Evolutionary conservation across 2,329 filamentous ascomycete genomes (phyloP), one percentile per base, ranked within the genome.

Genomic region (Cladosporium sp.): DNA sequence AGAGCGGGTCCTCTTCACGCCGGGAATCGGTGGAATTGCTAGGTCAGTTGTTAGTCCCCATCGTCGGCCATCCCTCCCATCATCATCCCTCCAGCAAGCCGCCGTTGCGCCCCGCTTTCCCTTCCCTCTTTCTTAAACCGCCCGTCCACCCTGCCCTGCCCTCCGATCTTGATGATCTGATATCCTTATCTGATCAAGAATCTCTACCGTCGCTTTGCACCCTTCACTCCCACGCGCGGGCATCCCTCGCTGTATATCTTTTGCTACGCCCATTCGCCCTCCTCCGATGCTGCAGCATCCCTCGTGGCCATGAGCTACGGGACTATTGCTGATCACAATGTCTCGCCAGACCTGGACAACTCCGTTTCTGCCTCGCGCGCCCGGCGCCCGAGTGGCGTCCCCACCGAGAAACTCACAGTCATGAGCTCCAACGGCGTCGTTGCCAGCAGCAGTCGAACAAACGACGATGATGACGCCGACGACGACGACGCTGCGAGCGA

Each of bases 231-330:
- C 28, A 16, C 29, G 40, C 40, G 40, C 40, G 40, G 40, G 21
- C n/a, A 46, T 46, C 52, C 26, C 18, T 55, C 55, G 55, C 55
- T 40, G 7, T n/a, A 28, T 18, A 44, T 37, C 8, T 5, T n/a
- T 46, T 37, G 16, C 18, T 21, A 11, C 18, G 37, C 23, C 35
- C 31, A 40, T 40, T 11, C 55, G 56, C 56, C 33, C 37, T 46
- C 50, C 50, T 59, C 28, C 37, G 50, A 63, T 63, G 61, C 61
- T 40, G 33, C 50, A 56, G 35, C 50, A 37, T 31, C 23, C 46
- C 50, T 63, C 44, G 63, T 65, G 56, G 63, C 63, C 55, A 65
- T 65, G 63, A 65, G 63, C 53, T 65, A 65, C 63, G 63, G 63
- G 35, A 65, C 63, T 31, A 65, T 65, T 46, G 37, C 49, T 65